A percentile compares a stretch with the other conserved stretches of the same genome.
These are phyloP conservation scores for Echinosophora koreensis DNA, from an alignment of 306 rosid species.

Conservation along the genomic window DNA sequence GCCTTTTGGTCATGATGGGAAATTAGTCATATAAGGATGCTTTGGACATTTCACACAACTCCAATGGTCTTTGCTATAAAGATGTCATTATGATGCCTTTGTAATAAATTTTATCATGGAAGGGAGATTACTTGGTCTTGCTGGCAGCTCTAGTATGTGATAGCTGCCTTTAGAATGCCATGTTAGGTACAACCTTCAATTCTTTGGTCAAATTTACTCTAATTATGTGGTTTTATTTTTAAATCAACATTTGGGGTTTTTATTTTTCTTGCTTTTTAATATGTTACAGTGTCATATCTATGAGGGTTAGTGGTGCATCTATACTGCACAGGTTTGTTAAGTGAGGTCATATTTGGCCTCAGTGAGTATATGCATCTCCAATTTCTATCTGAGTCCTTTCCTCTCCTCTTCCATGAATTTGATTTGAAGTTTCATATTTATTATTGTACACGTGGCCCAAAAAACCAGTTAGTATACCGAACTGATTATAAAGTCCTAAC, in stretches of 20 bases:
- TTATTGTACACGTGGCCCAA: constrained; percentile 41
- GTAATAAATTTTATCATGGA: constrained; percentile 47
- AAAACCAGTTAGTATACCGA: constrained; percentile 38
- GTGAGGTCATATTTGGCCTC: constrained; percentile 21
- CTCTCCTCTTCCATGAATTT: constrained; percentile 16
- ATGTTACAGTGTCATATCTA: constrained; percentile 36
- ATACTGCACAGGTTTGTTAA: constrained; percentile 11
- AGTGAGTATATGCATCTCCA: constrained; percentile 11
- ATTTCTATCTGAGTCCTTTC: constrained; percentile 13
- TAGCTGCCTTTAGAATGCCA: constrained; percentile 53
- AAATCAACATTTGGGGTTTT: not conserved
- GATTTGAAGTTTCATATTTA: constrained; percentile 4
- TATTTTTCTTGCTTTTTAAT: constrained; percentile 33
- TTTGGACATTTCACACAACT: constrained; percentile 49
- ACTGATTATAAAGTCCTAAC: constrained; percentile 53
- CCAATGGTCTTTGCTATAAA: constrained; percentile 36
- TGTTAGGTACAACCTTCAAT: constrained; percentile 72
- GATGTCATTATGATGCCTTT: constrained; percentile 57
- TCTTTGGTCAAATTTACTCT: constrained; percentile 57
- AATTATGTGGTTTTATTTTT: constrained; percentile 21
- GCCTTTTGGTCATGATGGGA: constrained; percentile 30
- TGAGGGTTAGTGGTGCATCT: constrained; percentile 20
- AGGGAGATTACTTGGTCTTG: constrained; percentile 65
- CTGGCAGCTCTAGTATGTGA: constrained; percentile 59
- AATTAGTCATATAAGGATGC: constrained; percentile 46